Base-by-base conservation (phyloP, 306 rosid genomes). In the Senna siamea region DNA sequence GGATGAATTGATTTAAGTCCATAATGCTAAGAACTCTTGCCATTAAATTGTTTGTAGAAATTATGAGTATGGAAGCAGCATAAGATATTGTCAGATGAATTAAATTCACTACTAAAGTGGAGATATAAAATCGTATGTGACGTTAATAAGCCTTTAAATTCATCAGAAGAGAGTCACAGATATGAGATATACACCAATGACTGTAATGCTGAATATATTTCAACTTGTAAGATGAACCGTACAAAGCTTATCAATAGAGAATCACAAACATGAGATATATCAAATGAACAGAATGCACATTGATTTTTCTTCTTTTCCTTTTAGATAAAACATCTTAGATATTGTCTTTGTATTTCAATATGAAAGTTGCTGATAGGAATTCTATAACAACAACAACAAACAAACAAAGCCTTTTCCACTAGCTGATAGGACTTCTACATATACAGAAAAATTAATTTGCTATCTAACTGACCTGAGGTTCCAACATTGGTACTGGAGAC, bases 401-500 rank as follows among this genome's bases (percentile, higher is more conserved):
- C 1, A 26, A 26, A 26, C 1, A 26, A 69, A 62, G 30, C n/a
- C n/a, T n/a, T n/a, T n/a, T n/a, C n/a, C n/a, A n/a, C n/a, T n/a
- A n/a, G n/a, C n/a, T n/a, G n/a, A n/a, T n/a, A n/a, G n/a, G n/a
- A n/a, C n/a, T n/a, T n/a, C n/a, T n/a, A n/a, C n/a, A n/a, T n/a
- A n/a, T n/a, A n/a, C n/a, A n/a, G n/a, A n/a, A n/a, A n/a, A n/a
- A n/a, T n/a, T n/a, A n/a, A n/a, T 73, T 57, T 69, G 69, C 69
- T 73, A 75, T 72, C 68, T 44, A 70, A 57, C 76, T 75, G 76
- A 93, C 98, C 96, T 93, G 97, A 86, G 98, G 96, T 76, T 93
- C 98, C 89, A 93, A 73, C 23, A 20, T 56, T 51, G 98, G 91
- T 62, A 47, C 63, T 20, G 80, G 67, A 62, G 92, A 85, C 70